A percentile compares a stretch with the other conserved stretches of the same genome.
Conservation (phyloP, 2,329 filamentous ascomycete species). For the Alternaria brassicae region DNA sequence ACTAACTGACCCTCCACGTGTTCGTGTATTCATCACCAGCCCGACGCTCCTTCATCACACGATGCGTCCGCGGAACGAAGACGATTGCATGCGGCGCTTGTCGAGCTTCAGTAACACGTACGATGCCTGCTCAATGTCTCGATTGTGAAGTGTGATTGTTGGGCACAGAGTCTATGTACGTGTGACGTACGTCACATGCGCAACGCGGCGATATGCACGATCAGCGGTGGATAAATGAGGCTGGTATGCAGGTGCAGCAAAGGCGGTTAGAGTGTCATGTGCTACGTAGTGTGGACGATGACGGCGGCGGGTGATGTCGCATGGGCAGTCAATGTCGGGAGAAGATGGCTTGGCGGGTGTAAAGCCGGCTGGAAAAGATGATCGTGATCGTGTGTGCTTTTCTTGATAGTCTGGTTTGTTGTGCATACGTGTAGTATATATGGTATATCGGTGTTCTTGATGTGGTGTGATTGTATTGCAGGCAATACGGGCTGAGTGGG, state of each 20-base stretch:
- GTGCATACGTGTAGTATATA: neutral
- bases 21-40: neutral
- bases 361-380: neutral
- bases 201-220: neutral
- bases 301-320: neutral
- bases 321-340: neutral
- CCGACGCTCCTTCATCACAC: neutral
- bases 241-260: conserved; percentile 11
- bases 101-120: neutral
- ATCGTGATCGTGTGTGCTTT: neutral
- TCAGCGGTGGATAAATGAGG: conserved; percentile 7
- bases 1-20: neutral
- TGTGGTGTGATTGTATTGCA: neutral
- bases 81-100: neutral
- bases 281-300: neutral
- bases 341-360: neutral
- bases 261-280: conserved; percentile 4
- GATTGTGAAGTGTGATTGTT: neutral
- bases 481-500: neutral
- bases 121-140: neutral
- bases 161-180: neutral
- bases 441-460: neutral
- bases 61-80: neutral
- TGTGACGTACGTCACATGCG: conserved; percentile 1
- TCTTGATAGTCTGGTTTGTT: neutral